These are phyloP conservation scores for Scleroderma citrinum DNA, from an alignment of 768 basidiomycete species.

Conservation along the genomic window DNA sequence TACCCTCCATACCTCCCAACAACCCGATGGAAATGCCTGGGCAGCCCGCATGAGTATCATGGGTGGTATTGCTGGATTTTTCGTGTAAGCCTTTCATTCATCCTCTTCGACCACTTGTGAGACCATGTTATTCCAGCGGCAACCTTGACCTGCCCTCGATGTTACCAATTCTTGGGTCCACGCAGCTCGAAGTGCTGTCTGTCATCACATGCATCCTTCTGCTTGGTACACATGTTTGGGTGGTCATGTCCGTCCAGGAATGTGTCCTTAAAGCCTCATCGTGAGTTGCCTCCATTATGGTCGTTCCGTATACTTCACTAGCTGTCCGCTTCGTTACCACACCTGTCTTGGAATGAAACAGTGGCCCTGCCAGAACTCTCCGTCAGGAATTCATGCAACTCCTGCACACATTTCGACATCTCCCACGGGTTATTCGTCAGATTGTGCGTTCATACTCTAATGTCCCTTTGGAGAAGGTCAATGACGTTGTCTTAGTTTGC, in stretches of 20 bases:
- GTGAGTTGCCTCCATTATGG: conserved; percentile 6
- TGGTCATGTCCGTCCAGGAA: conserved; percentile 61
- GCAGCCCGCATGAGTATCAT: conserved; percentile 87
- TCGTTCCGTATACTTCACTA: conserved; percentile 1
- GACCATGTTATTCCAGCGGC: conserved; percentile 42
- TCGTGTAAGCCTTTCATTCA: conserved; percentile 50
- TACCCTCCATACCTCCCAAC: conserved; percentile 62
- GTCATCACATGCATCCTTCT: conserved; percentile 73
- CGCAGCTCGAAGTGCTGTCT: conserved; percentile 77
- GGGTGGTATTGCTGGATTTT: conserved; percentile 83
- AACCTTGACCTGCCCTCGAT: conserved; percentile 67
- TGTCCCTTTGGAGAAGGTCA: not conserved
- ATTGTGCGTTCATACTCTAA: conserved; percentile 50
- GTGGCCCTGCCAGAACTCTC: conserved; percentile 21
- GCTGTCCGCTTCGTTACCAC: too few species aligned
- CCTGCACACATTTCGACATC: conserved; percentile 61
- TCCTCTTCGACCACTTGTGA: not conserved
- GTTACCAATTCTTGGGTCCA: conserved; percentile 70
- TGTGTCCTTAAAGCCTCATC: conserved; percentile 50
- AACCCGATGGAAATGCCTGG: conserved; percentile 91
- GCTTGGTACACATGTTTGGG: conserved; percentile 56
- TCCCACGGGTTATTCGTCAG: conserved; percentile 71
- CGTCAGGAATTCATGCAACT: conserved; percentile 52
- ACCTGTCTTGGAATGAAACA: not conserved
- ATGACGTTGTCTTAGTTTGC: too few species aligned